These are phyloP conservation scores for Fusarium liriodendri DNA, from an alignment of 2,329 filamentous ascomycete species.

Conservation along the genomic window DNA sequence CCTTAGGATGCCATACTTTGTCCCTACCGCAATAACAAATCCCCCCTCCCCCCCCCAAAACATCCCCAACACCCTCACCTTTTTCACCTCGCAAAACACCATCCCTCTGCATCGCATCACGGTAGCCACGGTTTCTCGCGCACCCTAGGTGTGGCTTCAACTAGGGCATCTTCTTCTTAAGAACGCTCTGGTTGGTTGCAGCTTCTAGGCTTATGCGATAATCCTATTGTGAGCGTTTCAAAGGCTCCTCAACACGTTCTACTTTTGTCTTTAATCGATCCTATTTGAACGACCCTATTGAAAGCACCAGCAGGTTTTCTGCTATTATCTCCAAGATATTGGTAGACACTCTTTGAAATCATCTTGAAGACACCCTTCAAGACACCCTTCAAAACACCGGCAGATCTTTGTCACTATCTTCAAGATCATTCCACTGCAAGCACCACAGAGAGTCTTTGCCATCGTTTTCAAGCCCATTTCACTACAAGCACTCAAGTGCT, in stretches of 20 bases:
- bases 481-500: not conserved
- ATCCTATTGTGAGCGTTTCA: not conserved
- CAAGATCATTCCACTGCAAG: not conserved
- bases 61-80: not conserved
- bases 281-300: not conserved
- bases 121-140: conserved; percentile 10
- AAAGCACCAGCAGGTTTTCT: not conserved
- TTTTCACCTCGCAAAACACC: not conserved
- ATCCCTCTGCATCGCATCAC: not conserved
- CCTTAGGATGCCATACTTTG: not conserved
- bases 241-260: not conserved
- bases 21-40: not conserved
- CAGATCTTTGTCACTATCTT: not conserved
- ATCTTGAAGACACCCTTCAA: not conserved
- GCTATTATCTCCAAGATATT: too few species aligned
- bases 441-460: not conserved
- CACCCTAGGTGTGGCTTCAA: conserved; percentile 4
- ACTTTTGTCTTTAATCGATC: not conserved
- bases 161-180: not conserved
- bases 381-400: not conserved
- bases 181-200: not conserved
- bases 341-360: not conserved
- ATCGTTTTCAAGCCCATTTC: not conserved
- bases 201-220: not conserved
- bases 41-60: not conserved